Evolutionary conservation across 345 rosid genomes (phyloP), one percentile per base, ranked within the genome.

Genomic region (Gossypium raimondii): DNA sequence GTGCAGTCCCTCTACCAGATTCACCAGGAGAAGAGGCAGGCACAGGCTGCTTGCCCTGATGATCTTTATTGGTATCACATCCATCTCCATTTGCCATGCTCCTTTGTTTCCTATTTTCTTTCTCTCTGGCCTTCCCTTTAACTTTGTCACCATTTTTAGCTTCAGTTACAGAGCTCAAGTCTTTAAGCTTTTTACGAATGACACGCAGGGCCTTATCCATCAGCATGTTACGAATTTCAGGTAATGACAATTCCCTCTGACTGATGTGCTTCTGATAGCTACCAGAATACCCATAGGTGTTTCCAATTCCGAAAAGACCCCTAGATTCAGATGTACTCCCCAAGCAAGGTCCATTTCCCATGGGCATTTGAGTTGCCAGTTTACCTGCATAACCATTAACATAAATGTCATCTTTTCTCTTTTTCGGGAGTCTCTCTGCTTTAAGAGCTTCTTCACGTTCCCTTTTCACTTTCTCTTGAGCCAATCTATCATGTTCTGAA

Each of bases 181-280:
- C 81, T 43, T 78, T 24, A 57, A 93, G 87, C 81, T 77, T 84
- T 77, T 84, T 78, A 11, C 60, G 3, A 45, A 95, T 85, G 65
- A 74, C 87, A 63, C 11, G 2, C 20, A 17, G 73, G 14, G 91
- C 90, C 85, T 83, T 95, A 45, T 77, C 67, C 75, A 78, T 38
- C 80, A 91, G 77, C 77, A 90, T 80, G 78, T 82, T 88, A 43
- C 86, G 82, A 41, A 84, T 66, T 76, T 89, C 97, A 22, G 76
- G 12, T 34, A 80, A 59, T 24, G 86, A 70, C 78, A 90, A 59
- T 62, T 88, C 91, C 74, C 88, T 85, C 74, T 70, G 78, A 13
- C 56, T 80, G 24, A 69, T 72, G 73, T 67, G 71, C 84, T 51
- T 81, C 61, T 71, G 69, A 71, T 75, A 48, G 75, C 44, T 51